Base-by-base conservation (phyloP, 768 basidiomycete species). In the Xanthoconium stramineum region DNA sequence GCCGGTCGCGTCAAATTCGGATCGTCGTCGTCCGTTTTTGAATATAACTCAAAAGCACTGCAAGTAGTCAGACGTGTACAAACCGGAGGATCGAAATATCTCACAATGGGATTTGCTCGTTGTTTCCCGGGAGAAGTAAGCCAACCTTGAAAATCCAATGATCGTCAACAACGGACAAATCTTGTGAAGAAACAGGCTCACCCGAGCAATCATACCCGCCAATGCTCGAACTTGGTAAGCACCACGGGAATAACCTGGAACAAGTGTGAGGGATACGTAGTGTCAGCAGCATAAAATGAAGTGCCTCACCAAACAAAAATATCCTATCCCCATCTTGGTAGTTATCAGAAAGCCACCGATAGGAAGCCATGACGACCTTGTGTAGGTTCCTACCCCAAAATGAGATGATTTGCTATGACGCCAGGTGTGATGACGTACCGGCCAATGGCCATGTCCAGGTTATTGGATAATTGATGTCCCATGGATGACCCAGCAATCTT, bases 191-290 rank as follows among this genome's bases (percentile, higher is more conserved):
- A 50, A 20, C 19, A 46, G n/a, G 3, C 65, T 49, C 48, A 75
- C 79, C 51, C 55, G 68, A n/a, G 73, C 55, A 19, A 79, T 77
- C 78, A 79, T 79, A 20, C 67, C 78, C 3, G 78, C 75, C 39
- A 79, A 47, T 1, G 67, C 72, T 29, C 78, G 72, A 5, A 72
- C 75, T 61, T 78, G 78, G 56, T 77, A 80, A 15, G 76, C 79
- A 6, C 78, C 78, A n/a, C 79, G 75, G 3, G 79, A 79, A 58
- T 76, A 79, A 5, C 78, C 78, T 79, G 37, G 8, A 35, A 30
- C 9, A 17, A 5, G 47, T 11, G 30, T 67, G 20, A 62, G 60
- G 36, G 10, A 29, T 8, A 20, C 2, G 10, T 30, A 17, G 45
- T 1, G 1, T 28, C 42, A 37, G 11, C 10, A 45, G 19, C 43